These are phyloP conservation scores for Odonthalia washingtoniensis DNA, from an alignment of 31 red algal genomes.

Conservation along the genomic window DNA sequence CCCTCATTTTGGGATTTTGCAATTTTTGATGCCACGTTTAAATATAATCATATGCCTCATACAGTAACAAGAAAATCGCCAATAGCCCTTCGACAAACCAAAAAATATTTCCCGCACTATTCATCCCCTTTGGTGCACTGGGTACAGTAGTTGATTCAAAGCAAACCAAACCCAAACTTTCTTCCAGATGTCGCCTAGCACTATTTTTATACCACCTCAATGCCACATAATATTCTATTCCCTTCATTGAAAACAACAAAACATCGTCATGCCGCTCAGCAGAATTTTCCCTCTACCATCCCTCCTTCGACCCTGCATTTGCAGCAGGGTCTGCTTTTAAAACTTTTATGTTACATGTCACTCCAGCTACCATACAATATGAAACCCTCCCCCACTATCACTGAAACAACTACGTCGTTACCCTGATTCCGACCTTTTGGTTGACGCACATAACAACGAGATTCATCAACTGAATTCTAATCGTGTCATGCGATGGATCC, in stretches of 20 bases:
- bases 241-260: background rate
- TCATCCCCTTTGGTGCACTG: background rate
- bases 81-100: too few species aligned
- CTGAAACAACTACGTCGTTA: background rate
- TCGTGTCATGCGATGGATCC: background rate
- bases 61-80: too few species aligned
- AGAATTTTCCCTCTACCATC: background rate
- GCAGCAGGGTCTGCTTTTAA: background rate
- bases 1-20: background rate
- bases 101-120: background rate
- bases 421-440: background rate
- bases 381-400: background rate
- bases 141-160: background rate
- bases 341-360: too few species aligned
- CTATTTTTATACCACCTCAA: background rate
- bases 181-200: background rate
- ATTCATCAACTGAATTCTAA: background rate
- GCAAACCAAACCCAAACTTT: background rate
- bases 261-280: background rate
- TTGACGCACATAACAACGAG: too few species aligned
- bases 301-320: background rate
- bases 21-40: background rate
- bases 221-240: too few species aligned
- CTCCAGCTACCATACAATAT: background rate
- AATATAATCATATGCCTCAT: background rate